Evolutionary conservation across 2,329 filamentous ascomycete species (phyloP).

Genomic region (Fusarium xylarioides): DNA sequence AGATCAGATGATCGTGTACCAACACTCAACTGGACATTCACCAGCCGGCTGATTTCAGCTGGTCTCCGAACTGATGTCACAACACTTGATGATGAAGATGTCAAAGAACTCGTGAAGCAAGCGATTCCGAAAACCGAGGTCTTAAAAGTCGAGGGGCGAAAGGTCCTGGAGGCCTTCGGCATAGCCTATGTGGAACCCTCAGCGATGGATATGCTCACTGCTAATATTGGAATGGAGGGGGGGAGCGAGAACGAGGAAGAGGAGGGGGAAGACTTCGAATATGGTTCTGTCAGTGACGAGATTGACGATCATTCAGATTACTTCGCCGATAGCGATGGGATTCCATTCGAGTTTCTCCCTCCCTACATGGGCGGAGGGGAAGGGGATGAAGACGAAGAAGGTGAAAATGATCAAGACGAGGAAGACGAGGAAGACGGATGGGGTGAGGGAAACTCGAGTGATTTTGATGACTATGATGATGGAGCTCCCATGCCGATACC

Average conservation of each 20-base stretch:
- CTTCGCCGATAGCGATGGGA: slow-evolving; percentile 22
- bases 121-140: slow-evolving; percentile 32
- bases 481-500: slow-evolving; percentile 27
- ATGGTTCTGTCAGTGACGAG: slow-evolving; percentile 27
- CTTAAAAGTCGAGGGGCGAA: slow-evolving; percentile 34
- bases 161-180: slow-evolving; percentile 38
- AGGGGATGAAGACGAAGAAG: slow-evolving; percentile 21
- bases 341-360: slow-evolving; percentile 7
- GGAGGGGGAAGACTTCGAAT: slow-evolving; percentile 14
- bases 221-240: background rate
- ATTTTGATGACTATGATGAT: slow-evolving; percentile 37
- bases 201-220: background rate
- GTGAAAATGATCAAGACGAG: slow-evolving; percentile 5
- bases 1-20: slow-evolving; percentile 14
- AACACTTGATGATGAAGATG: slow-evolving; percentile 26
- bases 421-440: slow-evolving; percentile 17
- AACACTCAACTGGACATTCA: slow-evolving; percentile 41
- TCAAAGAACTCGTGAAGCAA: slow-evolving; percentile 36
- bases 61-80: slow-evolving; percentile 40
- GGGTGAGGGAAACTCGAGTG: slow-evolving; percentile 17
- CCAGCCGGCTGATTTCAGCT: slow-evolving; percentile 33
- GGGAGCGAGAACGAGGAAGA: slow-evolving; percentile 4
- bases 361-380: slow-evolving; percentile 8
- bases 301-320: slow-evolving; percentile 27
- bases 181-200: slow-evolving; percentile 38